phyloP scores from a whole-genome alignment of 1,139 yeast genomes.

The Blastobotrys persicus region DNA sequence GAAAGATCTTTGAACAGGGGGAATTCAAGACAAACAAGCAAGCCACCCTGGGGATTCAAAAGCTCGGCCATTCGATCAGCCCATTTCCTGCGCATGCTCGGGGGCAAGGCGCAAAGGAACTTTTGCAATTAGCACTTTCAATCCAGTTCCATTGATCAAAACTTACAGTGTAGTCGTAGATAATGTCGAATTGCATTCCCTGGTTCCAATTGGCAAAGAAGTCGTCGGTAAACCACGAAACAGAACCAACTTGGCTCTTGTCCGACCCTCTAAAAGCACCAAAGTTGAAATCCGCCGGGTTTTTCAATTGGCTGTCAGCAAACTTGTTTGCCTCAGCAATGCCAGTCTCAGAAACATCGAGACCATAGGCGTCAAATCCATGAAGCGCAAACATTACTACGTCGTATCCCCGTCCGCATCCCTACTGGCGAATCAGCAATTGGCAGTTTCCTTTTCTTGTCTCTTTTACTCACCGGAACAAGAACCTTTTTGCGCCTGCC shows the following conservation, averaged over 20 bases:
- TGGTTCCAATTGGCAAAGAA: conserved; percentile 4
- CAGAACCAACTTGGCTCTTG: background rate
- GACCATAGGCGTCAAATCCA: conserved; percentile 12
- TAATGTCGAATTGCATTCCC: conserved; percentile 7
- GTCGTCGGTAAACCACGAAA: conserved; percentile 5
- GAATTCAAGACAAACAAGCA: conserved; percentile 10
- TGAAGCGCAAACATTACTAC: conserved; percentile 13
- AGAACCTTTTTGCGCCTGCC: conserved; percentile 12
- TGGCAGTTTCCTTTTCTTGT: too few species aligned
- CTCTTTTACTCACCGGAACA: background rate
- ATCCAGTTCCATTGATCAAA: background rate
- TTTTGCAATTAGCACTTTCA: background rate
- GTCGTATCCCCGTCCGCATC: conserved; percentile 14
- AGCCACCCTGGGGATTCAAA: background rate
- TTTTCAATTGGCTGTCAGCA: conserved; percentile 1
- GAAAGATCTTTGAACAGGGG: conserved; percentile 12
- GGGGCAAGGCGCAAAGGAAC: conserved; percentile 12
- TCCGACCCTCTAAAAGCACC: background rate
- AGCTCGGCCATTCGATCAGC: conserved; percentile 6
- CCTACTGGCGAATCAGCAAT: background rate
- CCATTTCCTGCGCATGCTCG: conserved; percentile 10
- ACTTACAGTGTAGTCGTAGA: conserved; percentile 12
- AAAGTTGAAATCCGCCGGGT: conserved; percentile 7
- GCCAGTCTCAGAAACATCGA: conserved; percentile 10
- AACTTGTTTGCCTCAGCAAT: conserved; percentile 11